Evolutionary conservation across 805 yeast genomes (phyloP), one percentile per base, ranked within the genome.

Genomic region (Candida sanyiensis): DNA sequence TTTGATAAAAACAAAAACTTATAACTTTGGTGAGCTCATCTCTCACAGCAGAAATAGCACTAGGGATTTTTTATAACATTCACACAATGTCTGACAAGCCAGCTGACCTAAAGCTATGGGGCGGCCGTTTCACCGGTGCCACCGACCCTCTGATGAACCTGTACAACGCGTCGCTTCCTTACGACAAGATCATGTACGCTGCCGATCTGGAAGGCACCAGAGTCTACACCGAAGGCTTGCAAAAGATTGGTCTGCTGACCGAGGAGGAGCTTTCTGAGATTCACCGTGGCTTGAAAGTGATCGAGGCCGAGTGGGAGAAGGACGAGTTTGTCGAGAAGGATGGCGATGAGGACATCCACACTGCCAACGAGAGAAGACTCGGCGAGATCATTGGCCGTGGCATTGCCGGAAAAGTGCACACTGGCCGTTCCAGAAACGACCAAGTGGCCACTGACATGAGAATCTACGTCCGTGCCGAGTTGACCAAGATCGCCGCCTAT

Each of bases 361-460:
- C 99, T 30, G 98, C 98, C 31, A 93, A 93, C 59, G 99, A 93
- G 68, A 84, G 99, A 67, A 75, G 98, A 57, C 70, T 93, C 47
- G 98, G 99, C 35, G 99, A 93, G 66, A 68, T 93, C 38, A 93
- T 93, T 54, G 99, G 98, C 40, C 80, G 79, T 54, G 79, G 77
- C 39, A 90, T 93, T 58, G 85, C 97, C 12, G 99, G 99, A 28
- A 93, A 93, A 56, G 97, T 93, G 22, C 99, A 93, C 62, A 93
- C 99, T n/a, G 99, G 99, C 45, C 79, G 99, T 59, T 85, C 96
- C 33, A 80, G 99, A 73, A 93, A 93, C 57, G 99, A 93, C 62
- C 99, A 93, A 69, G 97, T 89, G 37, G 98, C 96, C 33, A 90
- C 97, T n/a, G 98, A 93, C 59, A 86, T 93, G 95, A 76, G 99